Conservation (phyloP, 176 grass and related monocot species). For the Oryza australiensis region DNA sequence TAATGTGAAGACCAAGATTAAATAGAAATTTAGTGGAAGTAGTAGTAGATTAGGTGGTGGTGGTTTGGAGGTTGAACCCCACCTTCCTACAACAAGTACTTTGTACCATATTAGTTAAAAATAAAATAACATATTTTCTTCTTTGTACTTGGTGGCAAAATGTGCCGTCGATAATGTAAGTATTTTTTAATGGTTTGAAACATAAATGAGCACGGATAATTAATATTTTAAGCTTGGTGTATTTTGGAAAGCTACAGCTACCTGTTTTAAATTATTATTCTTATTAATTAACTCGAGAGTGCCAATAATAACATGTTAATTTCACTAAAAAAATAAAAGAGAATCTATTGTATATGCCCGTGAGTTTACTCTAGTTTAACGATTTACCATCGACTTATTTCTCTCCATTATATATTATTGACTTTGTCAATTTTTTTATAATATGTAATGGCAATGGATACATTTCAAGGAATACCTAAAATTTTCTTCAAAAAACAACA, state of each 20-base stretch:
- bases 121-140: not conserved
- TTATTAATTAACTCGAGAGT: too few species aligned
- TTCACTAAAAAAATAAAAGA: not conserved
- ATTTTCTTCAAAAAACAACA: too few species aligned
- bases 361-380: too few species aligned
- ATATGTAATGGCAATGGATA: too few species aligned
- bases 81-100: not conserved
- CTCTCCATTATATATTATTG: too few species aligned
- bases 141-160: not conserved
- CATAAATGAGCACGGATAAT: not conserved
- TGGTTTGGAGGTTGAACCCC: constrained; percentile 10
- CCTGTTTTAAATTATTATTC: too few species aligned
- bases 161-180: not conserved
- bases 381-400: too few species aligned
- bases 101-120: not conserved
- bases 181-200: not conserved
- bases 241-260: too few species aligned
- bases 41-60: not conserved
- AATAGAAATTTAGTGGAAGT: not conserved
- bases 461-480: too few species aligned
- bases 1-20: not conserved
- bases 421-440: too few species aligned
- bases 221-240: too few species aligned
- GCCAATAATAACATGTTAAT: not conserved
- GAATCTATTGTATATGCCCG: too few species aligned